Evolutionary conservation across 2,329 filamentous ascomycete genomes (phyloP).

Genomic region (Raffaelea ambrosiae): DNA sequence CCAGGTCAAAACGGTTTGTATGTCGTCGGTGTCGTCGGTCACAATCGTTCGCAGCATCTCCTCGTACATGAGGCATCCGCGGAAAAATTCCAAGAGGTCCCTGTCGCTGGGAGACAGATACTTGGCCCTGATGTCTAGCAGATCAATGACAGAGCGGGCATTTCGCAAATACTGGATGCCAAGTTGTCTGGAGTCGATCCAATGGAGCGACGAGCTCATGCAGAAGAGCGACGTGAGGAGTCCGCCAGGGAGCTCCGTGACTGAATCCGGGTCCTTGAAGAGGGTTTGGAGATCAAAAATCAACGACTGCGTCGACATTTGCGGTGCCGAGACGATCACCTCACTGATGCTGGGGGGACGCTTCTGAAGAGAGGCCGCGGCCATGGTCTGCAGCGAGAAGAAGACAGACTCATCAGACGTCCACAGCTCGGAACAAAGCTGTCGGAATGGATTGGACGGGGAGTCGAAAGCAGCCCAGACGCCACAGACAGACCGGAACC

Average conservation of each 20-base stretch:
- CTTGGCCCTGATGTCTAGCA: constrained; percentile 5
- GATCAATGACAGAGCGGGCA: constrained; percentile 14
- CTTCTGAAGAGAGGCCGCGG: constrained; percentile 25
- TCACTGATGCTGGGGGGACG: constrained; percentile 26
- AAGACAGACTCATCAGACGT: constrained; percentile 27
- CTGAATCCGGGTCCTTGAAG: constrained; percentile 9
- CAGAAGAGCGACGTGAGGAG: constrained; percentile 30
- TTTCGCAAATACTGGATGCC: constrained; percentile 15
- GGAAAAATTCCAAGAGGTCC: constrained; percentile 26
- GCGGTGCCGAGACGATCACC: constrained; percentile 23
- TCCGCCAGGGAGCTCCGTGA: constrained; percentile 20
- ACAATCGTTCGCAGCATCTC: constrained; percentile 30
- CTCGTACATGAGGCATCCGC: constrained; percentile 29
- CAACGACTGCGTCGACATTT: constrained; percentile 23
- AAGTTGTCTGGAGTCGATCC: constrained; percentile 25
- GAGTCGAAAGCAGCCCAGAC: constrained; percentile 33
- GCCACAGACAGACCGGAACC: constrained; percentile 31
- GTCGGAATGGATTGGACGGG: constrained; percentile 27
- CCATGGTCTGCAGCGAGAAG: constrained; percentile 31
- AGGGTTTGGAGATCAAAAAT: constrained; percentile 24
- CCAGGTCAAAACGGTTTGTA: constrained; percentile 11
- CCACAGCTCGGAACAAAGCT: constrained; percentile 27
- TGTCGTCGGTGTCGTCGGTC: constrained; percentile 21
- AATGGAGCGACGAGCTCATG: constrained; percentile 30
- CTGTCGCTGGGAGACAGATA: constrained; percentile 15